Percentiles rank a stretch among this genome's conserved stretches.
Evolutionary conservation across 2,329 filamentous ascomycete genomes (phyloP).

Genomic region (Curvularia sp.): DNA sequence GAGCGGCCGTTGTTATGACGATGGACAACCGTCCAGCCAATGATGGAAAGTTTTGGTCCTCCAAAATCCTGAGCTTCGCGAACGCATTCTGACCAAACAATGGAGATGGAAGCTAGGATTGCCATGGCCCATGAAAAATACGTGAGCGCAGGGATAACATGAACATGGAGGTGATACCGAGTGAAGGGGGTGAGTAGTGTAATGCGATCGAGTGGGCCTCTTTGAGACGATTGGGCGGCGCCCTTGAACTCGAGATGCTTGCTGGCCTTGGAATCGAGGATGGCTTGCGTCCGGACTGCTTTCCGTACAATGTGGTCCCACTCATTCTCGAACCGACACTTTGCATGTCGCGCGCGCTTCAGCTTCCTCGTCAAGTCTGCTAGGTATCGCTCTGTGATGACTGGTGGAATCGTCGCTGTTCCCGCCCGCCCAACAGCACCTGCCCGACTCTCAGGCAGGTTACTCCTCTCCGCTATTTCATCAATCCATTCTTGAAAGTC

Average conservation of each 20-base stretch:
- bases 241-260: slow-evolving; percentile 78
- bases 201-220: slow-evolving; percentile 45
- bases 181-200: slow-evolving; percentile 79
- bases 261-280: slow-evolving; percentile 83
- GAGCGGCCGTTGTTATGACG: slow-evolving; percentile 74
- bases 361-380: slow-evolving; percentile 86
- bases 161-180: slow-evolving; percentile 78
- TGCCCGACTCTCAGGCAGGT: slow-evolving; percentile 66
- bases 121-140: slow-evolving; percentile 71
- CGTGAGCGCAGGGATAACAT: slow-evolving; percentile 72
- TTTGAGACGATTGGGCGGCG: slow-evolving; percentile 57
- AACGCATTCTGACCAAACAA: slow-evolving; percentile 93
- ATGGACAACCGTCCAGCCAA: slow-evolving; percentile 73
- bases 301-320: slow-evolving; percentile 82
- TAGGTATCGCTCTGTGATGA: slow-evolving; percentile 92
- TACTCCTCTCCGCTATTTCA: slow-evolving; percentile 81
- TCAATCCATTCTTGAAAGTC: slow-evolving; percentile 95
- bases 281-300: slow-evolving; percentile 76
- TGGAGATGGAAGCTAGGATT: slow-evolving; percentile 76
- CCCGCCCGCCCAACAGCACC: slow-evolving; percentile 30
- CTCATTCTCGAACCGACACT: slow-evolving; percentile 80
- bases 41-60: slow-evolving; percentile 72
- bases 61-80: slow-evolving; percentile 69
- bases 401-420: slow-evolving; percentile 68
- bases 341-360: slow-evolving; percentile 80